phyloP scores from a whole-genome alignment of 345 rosid species.

The Corchorus olitorius region DNA sequence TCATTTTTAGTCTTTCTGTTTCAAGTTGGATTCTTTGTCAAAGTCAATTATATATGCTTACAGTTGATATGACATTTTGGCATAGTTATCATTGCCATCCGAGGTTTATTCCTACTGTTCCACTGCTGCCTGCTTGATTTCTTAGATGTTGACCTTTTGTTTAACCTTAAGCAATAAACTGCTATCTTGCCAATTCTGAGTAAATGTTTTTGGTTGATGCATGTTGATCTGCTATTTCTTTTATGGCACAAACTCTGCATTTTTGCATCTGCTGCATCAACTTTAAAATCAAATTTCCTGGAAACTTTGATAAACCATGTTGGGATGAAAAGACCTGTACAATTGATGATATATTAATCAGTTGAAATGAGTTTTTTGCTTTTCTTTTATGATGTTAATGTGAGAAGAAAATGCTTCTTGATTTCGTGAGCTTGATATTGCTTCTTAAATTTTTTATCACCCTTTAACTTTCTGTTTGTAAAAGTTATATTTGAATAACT shows the following conservation, averaged over 20 bases:
- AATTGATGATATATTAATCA: conserved; percentile 6
- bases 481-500: neutral
- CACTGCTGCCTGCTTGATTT: neutral
- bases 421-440: neutral
- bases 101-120: neutral
- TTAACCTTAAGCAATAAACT: neutral
- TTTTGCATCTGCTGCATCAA: neutral
- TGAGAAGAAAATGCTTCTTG: neutral
- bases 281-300: neutral
- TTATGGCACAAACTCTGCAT: neutral
- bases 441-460: neutral
- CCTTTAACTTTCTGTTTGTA: neutral
- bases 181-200: neutral
- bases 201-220: neutral
- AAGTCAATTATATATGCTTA: conserved; percentile 4
- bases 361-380: neutral
- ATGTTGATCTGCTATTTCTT: neutral
- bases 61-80: neutral
- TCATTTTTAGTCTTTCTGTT: conserved; percentile 4
- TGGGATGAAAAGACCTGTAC: neutral
- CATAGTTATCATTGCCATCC: neutral
- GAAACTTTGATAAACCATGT: neutral
- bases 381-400: neutral
- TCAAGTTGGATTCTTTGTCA: neutral
- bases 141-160: neutral